phyloP scores from a whole-genome alignment of 331 rosid genomes.

The Telfairia occidentalis region DNA sequence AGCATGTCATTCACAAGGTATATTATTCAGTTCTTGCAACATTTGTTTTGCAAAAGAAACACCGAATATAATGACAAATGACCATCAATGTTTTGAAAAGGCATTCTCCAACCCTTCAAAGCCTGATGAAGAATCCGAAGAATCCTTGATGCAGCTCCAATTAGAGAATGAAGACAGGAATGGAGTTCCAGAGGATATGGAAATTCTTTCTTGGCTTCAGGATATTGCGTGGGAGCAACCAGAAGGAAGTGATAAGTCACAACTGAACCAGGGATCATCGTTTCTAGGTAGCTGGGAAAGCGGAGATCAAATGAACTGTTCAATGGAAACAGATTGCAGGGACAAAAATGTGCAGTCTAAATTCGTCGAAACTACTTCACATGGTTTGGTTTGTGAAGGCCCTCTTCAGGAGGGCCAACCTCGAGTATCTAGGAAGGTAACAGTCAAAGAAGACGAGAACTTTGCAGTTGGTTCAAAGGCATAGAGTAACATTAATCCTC shows the following conservation, averaged over 20 bases:
- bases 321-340: conserved; percentile 52
- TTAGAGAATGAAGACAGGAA: conserved; percentile 24
- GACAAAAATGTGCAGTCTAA: conserved; percentile 57
- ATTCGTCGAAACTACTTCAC: conserved; percentile 63
- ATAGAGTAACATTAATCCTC: conserved; percentile 21
- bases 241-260: conserved; percentile 62
- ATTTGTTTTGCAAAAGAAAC: neutral
- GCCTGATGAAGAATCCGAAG: conserved; percentile 51
- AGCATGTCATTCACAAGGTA: conserved; percentile 98
- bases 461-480: conserved; percentile 30
- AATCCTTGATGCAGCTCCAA: conserved; percentile 41
- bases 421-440: conserved; percentile 11
- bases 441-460: conserved; percentile 39
- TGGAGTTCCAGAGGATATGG: conserved; percentile 27
- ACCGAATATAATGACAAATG: neutral
- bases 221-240: conserved; percentile 37
- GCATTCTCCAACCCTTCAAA: conserved; percentile 63
- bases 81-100: conserved; percentile 29
- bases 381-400: conserved; percentile 29
- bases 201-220: conserved; percentile 31
- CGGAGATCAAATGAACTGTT: conserved; percentile 61
- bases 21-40: conserved; percentile 7
- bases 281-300: conserved; percentile 64
- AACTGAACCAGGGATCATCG: conserved; percentile 55
- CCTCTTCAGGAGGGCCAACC: conserved; percentile 26